These are phyloP conservation scores for Colletotrichum orbiculare DNA, from an alignment of 2,329 filamentous ascomycete genomes.

Conservation along the genomic window DNA sequence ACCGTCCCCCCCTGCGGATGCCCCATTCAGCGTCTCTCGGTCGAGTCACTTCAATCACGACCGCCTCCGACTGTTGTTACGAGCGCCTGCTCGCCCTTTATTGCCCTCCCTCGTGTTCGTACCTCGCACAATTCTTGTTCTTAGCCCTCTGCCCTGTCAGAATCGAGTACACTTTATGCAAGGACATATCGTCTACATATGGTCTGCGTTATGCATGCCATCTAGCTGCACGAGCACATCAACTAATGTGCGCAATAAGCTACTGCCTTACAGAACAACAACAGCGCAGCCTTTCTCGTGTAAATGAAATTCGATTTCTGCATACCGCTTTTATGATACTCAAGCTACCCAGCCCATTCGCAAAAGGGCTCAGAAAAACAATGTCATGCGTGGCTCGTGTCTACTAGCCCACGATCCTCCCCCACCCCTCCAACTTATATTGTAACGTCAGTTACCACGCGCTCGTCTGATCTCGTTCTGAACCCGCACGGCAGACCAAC, in stretches of 20 bases:
- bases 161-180: neutral
- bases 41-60: conserved; percentile 21
- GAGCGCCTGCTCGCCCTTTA: neutral
- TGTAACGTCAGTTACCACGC: neutral
- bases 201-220: conserved; percentile 13
- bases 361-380: neutral
- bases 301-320: neutral
- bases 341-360: neutral
- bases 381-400: conserved; percentile 7
- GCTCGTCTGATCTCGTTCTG: neutral
- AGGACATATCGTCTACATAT: conserved; percentile 2
- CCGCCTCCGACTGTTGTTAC: neutral
- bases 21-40: neutral
- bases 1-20: conserved; percentile 17
- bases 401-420: conserved; percentile 4
- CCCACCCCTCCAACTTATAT: neutral
- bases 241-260: neutral
- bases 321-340: conserved; percentile 21
- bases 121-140: too few species aligned
- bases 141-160: too few species aligned
- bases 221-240: conserved; percentile 20
- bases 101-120: too few species aligned
- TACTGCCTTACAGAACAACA: too few species aligned
- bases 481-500: neutral
- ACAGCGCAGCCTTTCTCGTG: too few species aligned